phyloP scores from a whole-genome alignment of 331 rosid species.

The Malus hybrid region DNA sequence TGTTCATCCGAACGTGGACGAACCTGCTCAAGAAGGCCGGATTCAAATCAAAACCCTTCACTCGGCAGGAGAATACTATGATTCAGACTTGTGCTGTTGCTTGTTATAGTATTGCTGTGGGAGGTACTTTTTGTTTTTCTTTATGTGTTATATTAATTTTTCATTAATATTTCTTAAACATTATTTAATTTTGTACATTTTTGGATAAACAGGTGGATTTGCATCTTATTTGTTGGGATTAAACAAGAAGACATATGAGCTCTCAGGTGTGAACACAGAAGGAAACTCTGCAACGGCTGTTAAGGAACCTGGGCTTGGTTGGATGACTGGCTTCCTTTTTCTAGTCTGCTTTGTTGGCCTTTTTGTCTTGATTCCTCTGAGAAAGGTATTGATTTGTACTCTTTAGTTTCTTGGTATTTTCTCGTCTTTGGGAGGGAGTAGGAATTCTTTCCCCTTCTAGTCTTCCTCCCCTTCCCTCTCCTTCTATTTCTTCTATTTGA shows the following conservation, averaged over 20 bases:
- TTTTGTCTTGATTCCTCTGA: slow-evolving; percentile 81
- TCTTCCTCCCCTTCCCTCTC: no score
- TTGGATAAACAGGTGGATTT: slow-evolving; percentile 62
- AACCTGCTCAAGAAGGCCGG: slow-evolving; percentile 53
- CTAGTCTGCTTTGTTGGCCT: slow-evolving; percentile 97
- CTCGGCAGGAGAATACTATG: slow-evolving; percentile 89
- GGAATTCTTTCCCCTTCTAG: no score
- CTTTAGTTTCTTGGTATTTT: neutral
- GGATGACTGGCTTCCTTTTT: slow-evolving; percentile 81
- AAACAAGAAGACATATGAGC: slow-evolving; percentile 66
- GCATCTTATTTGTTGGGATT: slow-evolving; percentile 81
- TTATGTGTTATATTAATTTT: neutral
- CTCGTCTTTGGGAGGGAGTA: neutral
- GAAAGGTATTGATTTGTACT: slow-evolving; percentile 45
- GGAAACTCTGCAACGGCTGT: slow-evolving; percentile 47
- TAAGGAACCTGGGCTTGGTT: slow-evolving; percentile 86
- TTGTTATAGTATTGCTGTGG: slow-evolving; percentile 75
- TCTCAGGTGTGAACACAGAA: slow-evolving; percentile 57
- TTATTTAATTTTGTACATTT: neutral
- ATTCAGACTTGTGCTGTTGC: slow-evolving; percentile 94
- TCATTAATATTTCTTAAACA: neutral
- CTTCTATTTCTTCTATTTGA: no score
- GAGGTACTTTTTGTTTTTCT: slow-evolving; percentile 36
- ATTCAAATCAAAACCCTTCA: slow-evolving; percentile 62
- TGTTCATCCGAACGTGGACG: slow-evolving; percentile 63